Percentiles rank a stretch among this genome's conserved stretches.
Conservation (phyloP, 345 rosid species). For the Sonneratia alba region DNA sequence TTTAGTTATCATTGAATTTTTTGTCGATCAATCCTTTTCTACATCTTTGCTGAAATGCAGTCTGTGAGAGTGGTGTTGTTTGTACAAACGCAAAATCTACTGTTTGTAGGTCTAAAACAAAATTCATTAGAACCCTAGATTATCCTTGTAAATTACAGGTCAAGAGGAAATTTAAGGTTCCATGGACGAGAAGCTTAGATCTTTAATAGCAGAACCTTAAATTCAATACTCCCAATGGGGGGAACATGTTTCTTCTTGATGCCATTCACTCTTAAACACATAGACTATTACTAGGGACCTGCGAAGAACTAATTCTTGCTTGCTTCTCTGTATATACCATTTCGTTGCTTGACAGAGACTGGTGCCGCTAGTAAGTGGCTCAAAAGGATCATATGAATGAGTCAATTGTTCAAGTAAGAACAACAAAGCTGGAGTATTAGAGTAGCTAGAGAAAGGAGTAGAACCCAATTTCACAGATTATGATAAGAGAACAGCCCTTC, state of each 20-base stretch:
- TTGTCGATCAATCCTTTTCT: no score
- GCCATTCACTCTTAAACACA: not conserved
- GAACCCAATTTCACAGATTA: slow-evolving; percentile 42
- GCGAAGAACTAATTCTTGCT: not conserved
- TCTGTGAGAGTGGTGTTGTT: no score
- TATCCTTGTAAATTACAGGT: no score
- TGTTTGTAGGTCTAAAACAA: no score
- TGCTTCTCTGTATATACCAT: not conserved
- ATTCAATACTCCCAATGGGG: no score
- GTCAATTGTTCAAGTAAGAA: slow-evolving; percentile 48
- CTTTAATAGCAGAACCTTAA: no score
- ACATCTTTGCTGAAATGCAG: no score
- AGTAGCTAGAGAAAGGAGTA: slow-evolving; percentile 43
- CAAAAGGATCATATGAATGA: slow-evolving; percentile 36
- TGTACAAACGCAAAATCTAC: no score
- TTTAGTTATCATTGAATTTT: no score
- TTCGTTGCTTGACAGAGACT: slow-evolving; percentile 11
- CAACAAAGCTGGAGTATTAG: slow-evolving; percentile 38
- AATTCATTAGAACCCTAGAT: no score
- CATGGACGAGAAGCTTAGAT: not conserved
- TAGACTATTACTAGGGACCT: not conserved
- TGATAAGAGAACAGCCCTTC: slow-evolving; percentile 61
- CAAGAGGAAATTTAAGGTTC: no score
- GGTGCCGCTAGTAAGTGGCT: slow-evolving; percentile 19
- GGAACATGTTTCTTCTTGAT: no score